These are phyloP conservation scores for Pseudoturritis turrita DNA, from an alignment of 345 rosid genomes.

Conservation along the genomic window DNA sequence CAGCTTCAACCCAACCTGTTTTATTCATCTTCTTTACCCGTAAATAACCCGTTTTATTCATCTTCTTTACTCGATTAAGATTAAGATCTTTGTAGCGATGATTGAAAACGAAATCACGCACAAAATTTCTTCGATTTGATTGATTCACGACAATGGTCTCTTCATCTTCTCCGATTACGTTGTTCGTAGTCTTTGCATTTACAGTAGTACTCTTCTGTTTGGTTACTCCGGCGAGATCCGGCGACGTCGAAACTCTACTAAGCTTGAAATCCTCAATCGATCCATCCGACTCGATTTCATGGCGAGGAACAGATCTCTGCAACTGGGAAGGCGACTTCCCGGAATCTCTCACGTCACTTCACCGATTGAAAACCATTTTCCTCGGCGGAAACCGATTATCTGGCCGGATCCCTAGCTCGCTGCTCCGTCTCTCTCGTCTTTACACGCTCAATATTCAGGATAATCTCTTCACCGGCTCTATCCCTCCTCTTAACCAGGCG, in stretches of 20 bases:
- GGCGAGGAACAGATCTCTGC: too few relatives aligned
- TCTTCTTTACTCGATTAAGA: too few relatives aligned
- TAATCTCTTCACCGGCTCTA: conserved; percentile 56
- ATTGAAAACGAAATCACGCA: too few relatives aligned
- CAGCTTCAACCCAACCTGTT: too few relatives aligned
- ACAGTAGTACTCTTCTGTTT: conserved; percentile 26
- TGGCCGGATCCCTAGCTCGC: conserved; percentile 58
- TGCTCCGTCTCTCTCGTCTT: conserved; percentile 53
- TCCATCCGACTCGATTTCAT: too few relatives aligned
- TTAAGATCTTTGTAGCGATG: too few relatives aligned
- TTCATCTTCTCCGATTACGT: conserved; percentile 29
- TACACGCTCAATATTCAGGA: conserved; percentile 60
- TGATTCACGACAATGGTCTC: conserved; percentile 27
- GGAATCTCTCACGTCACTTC: conserved; percentile 50
- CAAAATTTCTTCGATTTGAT: neutral
- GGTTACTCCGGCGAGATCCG: conserved; percentile 53
- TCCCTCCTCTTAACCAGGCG: too few relatives aligned
- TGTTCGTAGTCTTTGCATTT: conserved; percentile 6
- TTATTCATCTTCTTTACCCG: too few relatives aligned
- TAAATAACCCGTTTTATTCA: too few relatives aligned
- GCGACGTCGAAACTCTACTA: conserved; percentile 54
- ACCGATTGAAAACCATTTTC: conserved; percentile 65
- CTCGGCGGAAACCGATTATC: conserved; percentile 56
- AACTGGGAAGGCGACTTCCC: conserved; percentile 76
- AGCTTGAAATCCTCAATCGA: too few relatives aligned